Evolutionary conservation across 176 grass and related monocot species (phyloP), one percentile per base, ranked within the genome.

Genomic region (Poa annua): DNA sequence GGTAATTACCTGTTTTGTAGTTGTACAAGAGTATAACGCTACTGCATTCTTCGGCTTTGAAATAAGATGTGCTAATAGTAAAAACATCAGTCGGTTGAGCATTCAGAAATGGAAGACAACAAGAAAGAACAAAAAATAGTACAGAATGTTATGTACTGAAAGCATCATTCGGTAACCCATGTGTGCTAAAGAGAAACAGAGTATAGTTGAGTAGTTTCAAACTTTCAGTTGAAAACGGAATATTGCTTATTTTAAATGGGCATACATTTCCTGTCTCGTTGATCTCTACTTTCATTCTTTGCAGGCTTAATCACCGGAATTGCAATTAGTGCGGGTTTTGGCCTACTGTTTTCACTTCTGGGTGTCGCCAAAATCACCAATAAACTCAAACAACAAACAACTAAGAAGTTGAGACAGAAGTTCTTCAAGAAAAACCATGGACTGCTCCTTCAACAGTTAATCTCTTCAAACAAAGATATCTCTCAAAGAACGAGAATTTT

Each of bases 401-500:
- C 51, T 7, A 82, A 36, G 6, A 88, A 68, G 72, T 14, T 83
- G 59, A 83, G 71, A 48, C 39, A 75, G 10, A 80, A 62, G 7
- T 84, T 76, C 42, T 92, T 92, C 65, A 89, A 70, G 53, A 81
- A 59, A 80, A 92, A 92, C 7, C 86, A 85, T 20, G 90, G 86
- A 10, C 53, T 92, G 67, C 67, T 92, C 33, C 78, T 92, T 6
- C 86, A 89, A 50, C 83, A 92, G 3, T 8, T 85, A 36, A 89
- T 92, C 0, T 65, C 83, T 15, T 89, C 90, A 61, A 79, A 89
- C 14, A 79, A 75, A 72, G 83, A 92, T 64, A 45, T 73, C 52
- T 78, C 83, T 0, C 77, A 92, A 86, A 89, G 78, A 4, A 25
- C 34, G 10, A 89, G 77, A 48, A 89, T 88, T 78, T 92, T 89